phyloP scores from a whole-genome alignment of 352 stramenopile species.

The Pythium folliculosum region DNA sequence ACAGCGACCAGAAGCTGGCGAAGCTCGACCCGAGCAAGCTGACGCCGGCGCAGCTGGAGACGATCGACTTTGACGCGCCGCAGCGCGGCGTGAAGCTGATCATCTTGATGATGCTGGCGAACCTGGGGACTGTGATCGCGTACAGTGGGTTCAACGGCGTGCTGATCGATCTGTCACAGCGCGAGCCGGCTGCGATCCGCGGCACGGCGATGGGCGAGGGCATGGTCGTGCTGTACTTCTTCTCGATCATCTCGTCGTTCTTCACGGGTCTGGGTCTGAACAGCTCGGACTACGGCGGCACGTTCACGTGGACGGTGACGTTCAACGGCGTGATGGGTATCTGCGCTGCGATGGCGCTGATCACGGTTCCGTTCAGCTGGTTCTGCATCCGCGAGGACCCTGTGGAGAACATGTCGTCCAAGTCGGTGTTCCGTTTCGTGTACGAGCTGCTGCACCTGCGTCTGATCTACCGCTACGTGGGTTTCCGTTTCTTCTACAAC shows the following conservation, averaged over 20 bases:
- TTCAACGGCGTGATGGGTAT: constrained; percentile 56
- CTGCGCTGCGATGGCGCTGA: constrained; percentile 37
- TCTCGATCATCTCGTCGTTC: constrained; percentile 43
- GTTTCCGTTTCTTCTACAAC: constrained; percentile 34
- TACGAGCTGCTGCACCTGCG: constrained; percentile 59
- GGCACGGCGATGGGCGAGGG: constrained; percentile 37
- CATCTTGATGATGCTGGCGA: constrained; percentile 57
- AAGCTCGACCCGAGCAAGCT: constrained; percentile 32
- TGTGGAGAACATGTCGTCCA: constrained; percentile 26
- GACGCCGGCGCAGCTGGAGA: constrained; percentile 36
- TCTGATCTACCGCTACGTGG: constrained; percentile 35
- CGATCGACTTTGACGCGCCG: constrained; percentile 46
- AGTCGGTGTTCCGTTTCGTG: constrained; percentile 32
- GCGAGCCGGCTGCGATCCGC: constrained; percentile 43
- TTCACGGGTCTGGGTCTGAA: constrained; percentile 67
- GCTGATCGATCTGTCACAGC: constrained; percentile 57
- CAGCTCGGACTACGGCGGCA: constrained; percentile 50
- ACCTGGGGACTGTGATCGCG: constrained; percentile 48
- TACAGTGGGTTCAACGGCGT: constrained; percentile 47
- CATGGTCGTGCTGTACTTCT: constrained; percentile 27
- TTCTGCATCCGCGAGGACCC: constrained; percentile 56
- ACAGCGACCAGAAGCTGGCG: constrained; percentile 40
- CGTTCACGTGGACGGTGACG: constrained; percentile 47
- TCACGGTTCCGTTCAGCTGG: constrained; percentile 44
- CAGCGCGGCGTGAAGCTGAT: constrained; percentile 47